These are phyloP conservation scores for Mortierella alpina DNA, from an alignment of 192 early-diverging fungal genomes.

Conservation along the genomic window DNA sequence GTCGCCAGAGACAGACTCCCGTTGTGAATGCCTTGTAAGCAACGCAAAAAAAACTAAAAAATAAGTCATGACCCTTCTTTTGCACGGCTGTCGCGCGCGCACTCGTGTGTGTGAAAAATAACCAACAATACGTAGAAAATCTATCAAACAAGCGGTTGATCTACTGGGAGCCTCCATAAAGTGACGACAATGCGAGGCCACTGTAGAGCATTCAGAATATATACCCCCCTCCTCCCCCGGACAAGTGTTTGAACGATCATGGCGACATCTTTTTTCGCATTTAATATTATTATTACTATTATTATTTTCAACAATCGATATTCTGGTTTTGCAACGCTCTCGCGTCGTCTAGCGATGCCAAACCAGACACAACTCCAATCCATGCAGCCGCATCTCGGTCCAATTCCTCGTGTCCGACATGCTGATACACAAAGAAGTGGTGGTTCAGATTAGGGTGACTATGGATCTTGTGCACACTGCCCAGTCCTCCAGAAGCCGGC, in stretches of 20 bases:
- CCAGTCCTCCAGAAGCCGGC: slow-evolving; percentile 60
- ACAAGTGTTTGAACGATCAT: background rate
- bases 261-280: background rate
- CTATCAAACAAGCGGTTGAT: slow-evolving; percentile 47
- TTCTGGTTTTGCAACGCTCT: slow-evolving; percentile 3
- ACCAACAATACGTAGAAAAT: slow-evolving; percentile 6
- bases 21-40: background rate
- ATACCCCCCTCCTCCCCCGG: too few relatives aligned
- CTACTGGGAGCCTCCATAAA: slow-evolving; percentile 25
- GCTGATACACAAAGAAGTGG: slow-evolving; percentile 64
- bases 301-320: slow-evolving; percentile 12
- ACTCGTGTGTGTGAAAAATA: background rate
- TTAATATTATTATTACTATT: background rate
- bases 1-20: background rate
- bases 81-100: background rate
- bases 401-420: slow-evolving; percentile 23
- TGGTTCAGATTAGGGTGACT: slow-evolving; percentile 77
- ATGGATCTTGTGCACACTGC: slow-evolving; percentile 76
- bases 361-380: background rate
- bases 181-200: background rate
- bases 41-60: background rate
- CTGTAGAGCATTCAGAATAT: background rate
- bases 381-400: background rate
- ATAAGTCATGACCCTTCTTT: too few relatives aligned
- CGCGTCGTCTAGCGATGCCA: background rate